Conservation (phyloP, 1,139 yeast species). For the Yamadazyma songkhlaensis region DNA sequence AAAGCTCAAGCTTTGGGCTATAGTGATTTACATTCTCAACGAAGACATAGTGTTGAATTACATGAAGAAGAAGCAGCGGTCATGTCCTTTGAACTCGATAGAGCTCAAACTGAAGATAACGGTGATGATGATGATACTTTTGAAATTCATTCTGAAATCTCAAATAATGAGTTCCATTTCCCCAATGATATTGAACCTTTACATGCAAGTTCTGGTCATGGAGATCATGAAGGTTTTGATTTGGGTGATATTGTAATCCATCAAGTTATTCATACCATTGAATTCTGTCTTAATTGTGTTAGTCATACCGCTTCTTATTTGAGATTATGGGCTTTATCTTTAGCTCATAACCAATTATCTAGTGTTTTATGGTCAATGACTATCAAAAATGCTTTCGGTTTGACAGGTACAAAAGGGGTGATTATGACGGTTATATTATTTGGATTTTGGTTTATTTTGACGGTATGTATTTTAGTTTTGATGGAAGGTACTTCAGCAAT, state of each 20-base stretch:
- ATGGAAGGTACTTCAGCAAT: slow-evolving; percentile 99
- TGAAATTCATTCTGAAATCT: slow-evolving; percentile 20
- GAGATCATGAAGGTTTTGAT: slow-evolving; percentile 52
- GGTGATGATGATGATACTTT: slow-evolving; percentile 2
- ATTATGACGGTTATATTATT: slow-evolving; percentile 73
- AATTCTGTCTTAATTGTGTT: slow-evolving; percentile 94
- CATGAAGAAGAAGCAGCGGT: slow-evolving; percentile 36
- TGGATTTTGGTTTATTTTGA: slow-evolving; percentile 92
- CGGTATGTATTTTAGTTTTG: slow-evolving; percentile 85
- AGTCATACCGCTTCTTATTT: slow-evolving; percentile 97
- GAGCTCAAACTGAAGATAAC: not conserved
- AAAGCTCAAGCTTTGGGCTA: slow-evolving; percentile 34
- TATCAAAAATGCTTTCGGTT: slow-evolving; percentile 70
- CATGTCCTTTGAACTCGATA: slow-evolving; percentile 20
- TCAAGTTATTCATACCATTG: slow-evolving; percentile 97
- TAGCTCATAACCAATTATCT: slow-evolving; percentile 96
- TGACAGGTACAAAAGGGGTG: slow-evolving; percentile 67
- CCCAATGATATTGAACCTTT: slow-evolving; percentile 51
- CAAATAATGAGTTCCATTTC: slow-evolving; percentile 25
- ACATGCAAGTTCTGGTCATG: slow-evolving; percentile 26
- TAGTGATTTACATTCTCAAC: slow-evolving; percentile 32
- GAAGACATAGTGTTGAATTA: slow-evolving; percentile 29
- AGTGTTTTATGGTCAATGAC: slow-evolving; percentile 97
- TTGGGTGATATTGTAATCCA: slow-evolving; percentile 95
- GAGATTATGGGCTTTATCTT: slow-evolving; percentile 94